Evolutionary conservation across 176 grass and related monocot species (phyloP).

Genomic region (Carex parvula): DNA sequence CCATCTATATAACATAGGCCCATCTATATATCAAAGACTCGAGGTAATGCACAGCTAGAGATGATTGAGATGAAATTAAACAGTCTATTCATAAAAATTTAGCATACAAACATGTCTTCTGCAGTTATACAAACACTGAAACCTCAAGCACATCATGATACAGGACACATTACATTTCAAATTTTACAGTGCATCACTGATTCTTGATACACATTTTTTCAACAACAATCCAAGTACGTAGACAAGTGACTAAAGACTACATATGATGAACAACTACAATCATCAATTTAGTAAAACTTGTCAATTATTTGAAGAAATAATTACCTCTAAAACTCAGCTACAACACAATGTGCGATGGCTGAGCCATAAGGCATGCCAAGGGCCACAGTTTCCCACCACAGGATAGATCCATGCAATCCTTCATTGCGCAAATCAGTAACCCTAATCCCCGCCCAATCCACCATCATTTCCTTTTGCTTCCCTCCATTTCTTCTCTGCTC

Average conservation of each 20-base stretch:
- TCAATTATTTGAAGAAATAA: background rate
- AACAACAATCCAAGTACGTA: background rate
- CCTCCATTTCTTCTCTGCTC: constrained; percentile 43
- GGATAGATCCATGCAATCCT: constrained; percentile 46
- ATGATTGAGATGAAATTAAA: background rate
- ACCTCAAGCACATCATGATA: background rate
- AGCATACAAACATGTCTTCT: background rate
- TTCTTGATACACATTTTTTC: background rate
- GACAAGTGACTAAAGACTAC: background rate
- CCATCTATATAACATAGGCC: no score
- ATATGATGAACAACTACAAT: background rate
- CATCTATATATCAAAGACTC: no score
- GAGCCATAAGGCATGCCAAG: constrained; percentile 48
- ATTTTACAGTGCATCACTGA: background rate
- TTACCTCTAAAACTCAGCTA: constrained; percentile 32
- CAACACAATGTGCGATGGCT: constrained; percentile 56
- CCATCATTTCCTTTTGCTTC: constrained; percentile 41
- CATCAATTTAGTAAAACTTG: background rate
- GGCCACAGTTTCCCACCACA: constrained; percentile 55
- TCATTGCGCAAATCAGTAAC: constrained; percentile 33
- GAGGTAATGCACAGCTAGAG: background rate
- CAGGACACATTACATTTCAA: background rate
- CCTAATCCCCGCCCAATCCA: constrained; percentile 78
- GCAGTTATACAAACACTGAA: background rate
- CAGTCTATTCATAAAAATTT: background rate